These are phyloP conservation scores for Neospora caninum DNA, from an alignment of 169 alveolate genomes.

Conservation along the genomic window DNA sequence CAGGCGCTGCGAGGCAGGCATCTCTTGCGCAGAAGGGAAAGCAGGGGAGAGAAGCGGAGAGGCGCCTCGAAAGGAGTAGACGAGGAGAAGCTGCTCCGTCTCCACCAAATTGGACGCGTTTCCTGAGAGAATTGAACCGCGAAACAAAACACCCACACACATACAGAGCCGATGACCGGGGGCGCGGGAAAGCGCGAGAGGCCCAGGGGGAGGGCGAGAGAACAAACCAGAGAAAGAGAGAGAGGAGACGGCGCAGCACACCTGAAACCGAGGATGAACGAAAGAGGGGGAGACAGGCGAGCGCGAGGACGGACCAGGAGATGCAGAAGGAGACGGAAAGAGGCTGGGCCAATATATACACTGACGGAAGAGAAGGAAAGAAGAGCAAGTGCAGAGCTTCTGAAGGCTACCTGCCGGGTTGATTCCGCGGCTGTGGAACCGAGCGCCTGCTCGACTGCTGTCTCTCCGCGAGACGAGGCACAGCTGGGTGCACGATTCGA, in stretches of 20 bases:
- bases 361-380: not conserved
- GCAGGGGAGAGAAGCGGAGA: conserved; percentile 6
- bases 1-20: not conserved
- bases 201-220: not conserved
- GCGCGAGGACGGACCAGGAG: not conserved
- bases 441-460: conserved; percentile 87
- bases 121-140: not conserved
- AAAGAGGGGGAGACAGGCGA: not conserved
- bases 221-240: not conserved
- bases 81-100: conserved; percentile 86
- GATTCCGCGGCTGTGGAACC: conserved; percentile 91
- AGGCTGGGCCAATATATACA: too few relatives aligned
- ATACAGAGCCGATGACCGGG: too few relatives aligned
- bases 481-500: conserved; percentile 33
- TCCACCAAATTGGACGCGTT: conserved; percentile 87
- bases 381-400: not conserved
- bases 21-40: conserved; percentile 31
- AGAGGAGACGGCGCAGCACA: not conserved
- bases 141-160: not conserved
- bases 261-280: not conserved
- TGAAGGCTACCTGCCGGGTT: conserved; percentile 81
- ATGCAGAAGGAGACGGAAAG: not conserved
- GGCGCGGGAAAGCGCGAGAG: too few relatives aligned
- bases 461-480: conserved; percentile 88
- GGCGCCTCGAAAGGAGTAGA: conserved; percentile 10